Base-by-base conservation (phyloP, 805 yeast species). In the Ogataea siamensis region DNA sequence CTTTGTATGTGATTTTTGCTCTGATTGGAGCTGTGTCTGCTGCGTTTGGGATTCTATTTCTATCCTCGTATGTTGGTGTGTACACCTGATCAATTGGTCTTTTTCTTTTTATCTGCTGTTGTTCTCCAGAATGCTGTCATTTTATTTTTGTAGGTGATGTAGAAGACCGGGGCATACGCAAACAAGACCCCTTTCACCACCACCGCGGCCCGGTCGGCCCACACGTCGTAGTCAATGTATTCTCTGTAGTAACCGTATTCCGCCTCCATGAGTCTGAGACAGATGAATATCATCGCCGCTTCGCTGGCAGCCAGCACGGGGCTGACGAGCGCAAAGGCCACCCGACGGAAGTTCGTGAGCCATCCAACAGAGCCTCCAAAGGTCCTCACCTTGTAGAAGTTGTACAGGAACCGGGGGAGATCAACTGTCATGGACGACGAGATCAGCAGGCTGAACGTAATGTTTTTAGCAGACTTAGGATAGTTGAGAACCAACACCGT, bases 1-100 rank as follows among this genome's bases (percentile, higher is more conserved):
- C 39, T 2, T 7, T 15, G 7, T 57, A 57, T 28, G 19, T 40
- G 4, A 5, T 49, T 5, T 16, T 51, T 7, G 56, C 62, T 3
- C 31, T 35, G 1, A 14, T 50, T 13, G 47, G 54, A 1, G 40
- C 62, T 1, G 27, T 58, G 12, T 40, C 53, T 1, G 37, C 51
- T 12, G 59, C 55, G 2, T 61, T 61, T 40, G 60, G 66, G 3
- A 40, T 51, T 7, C 31, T 58, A 16, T 58, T 57, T 13, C 35
- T 58, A 9, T 49, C 65, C 18, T 59, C 62, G 9, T 42, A 43
- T 22, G 54, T 58, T 30, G 67, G 66, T 7, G 62, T 61, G 8
- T 58, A 57, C 32, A 43, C 63, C 16, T 60, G 38, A 42, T 27
- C 21, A 28, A 12, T 32, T 28, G 11, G 33, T 32, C 17, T 38